These are phyloP conservation scores for Trichophyton mentagrophytes DNA, from an alignment of 2,329 filamentous ascomycete species.

Conservation along the genomic window DNA sequence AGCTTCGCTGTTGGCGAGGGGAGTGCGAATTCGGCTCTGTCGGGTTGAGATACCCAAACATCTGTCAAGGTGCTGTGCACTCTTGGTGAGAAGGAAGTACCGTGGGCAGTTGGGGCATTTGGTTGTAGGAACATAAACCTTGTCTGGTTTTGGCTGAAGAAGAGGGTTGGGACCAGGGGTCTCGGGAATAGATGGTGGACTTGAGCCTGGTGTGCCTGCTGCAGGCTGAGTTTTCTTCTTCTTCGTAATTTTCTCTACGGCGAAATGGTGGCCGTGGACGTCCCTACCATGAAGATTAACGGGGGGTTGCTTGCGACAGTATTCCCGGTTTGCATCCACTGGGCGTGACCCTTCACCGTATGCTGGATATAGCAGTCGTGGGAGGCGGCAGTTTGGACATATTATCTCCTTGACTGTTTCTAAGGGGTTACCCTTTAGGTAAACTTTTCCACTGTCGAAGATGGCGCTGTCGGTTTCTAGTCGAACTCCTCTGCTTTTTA, in stretches of 20 bases:
- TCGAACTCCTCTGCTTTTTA: constrained; percentile 22
- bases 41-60: constrained; percentile 47
- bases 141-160: constrained; percentile 21
- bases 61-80: constrained; percentile 49
- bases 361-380: constrained; percentile 45
- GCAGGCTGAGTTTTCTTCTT: constrained; percentile 30
- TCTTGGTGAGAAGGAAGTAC: constrained; percentile 47
- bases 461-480: constrained; percentile 40
- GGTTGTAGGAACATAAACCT: constrained; percentile 29
- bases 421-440: constrained; percentile 46
- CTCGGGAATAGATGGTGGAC: constrained; percentile 24
- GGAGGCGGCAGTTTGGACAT: constrained; percentile 49
- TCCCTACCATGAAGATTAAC: constrained; percentile 46
- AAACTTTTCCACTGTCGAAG: constrained; percentile 41
- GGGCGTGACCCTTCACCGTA: constrained; percentile 38
- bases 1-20: constrained; percentile 29
- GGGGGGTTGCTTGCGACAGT: constrained; percentile 49
- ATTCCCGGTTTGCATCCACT: constrained; percentile 41
- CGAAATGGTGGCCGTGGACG: constrained; percentile 44
- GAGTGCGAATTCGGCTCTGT: constrained; percentile 33
- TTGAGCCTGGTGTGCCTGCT: constrained; percentile 26
- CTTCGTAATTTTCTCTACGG: constrained; percentile 34
- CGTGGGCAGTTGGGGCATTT: constrained; percentile 49
- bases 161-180: constrained; percentile 17
- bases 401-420: constrained; percentile 47